A percentile compares a stretch with the other conserved stretches of the same genome.
phyloP scores from a whole-genome alignment of 441 rosid species.

The Monsonia emarginata region DNA sequence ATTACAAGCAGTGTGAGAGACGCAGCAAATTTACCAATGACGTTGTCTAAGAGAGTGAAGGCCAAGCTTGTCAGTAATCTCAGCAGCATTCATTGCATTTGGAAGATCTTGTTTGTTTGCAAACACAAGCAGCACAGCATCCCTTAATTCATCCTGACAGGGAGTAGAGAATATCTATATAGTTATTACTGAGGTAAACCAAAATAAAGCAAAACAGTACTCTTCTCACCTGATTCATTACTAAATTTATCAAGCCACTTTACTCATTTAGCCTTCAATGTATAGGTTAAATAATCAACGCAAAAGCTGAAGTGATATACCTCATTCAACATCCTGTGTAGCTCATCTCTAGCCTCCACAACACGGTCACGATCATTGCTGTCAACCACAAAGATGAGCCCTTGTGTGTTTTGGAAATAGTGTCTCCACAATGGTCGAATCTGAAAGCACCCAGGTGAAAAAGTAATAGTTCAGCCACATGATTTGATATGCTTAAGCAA shows the following conservation, averaged over 20 bases:
- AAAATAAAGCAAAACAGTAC: too few relatives aligned
- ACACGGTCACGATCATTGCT: conserved; percentile 54
- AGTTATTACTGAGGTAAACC: too few relatives aligned
- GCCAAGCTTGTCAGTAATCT: conserved; percentile 24
- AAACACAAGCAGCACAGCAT: conserved; percentile 24
- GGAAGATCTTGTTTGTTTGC: conserved; percentile 31
- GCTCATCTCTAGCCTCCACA: conserved; percentile 33
- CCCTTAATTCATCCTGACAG: conserved; percentile 25
- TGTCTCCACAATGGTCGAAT: conserved; percentile 60
- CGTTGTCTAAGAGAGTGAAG: conserved; percentile 25
- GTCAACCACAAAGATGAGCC: conserved; percentile 52
- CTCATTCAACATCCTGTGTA: conserved; percentile 24
- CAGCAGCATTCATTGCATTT: conserved; percentile 21
- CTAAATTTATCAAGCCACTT: too few relatives aligned
- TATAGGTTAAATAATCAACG: not conserved
- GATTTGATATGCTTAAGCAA: too few relatives aligned
- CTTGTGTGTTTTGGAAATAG: conserved; percentile 51
- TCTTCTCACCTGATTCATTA: too few relatives aligned
- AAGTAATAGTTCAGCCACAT: too few relatives aligned
- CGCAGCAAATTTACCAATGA: conserved; percentile 20
- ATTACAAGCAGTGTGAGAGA: too few relatives aligned
- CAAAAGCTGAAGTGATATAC: not conserved
- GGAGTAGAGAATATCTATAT: too few relatives aligned
- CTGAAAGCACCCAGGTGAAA: too few relatives aligned
- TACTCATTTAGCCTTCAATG: too few relatives aligned